Evolutionary conservation across 139 green algal species (phyloP).

Genomic region (Asterochloris erici): DNA sequence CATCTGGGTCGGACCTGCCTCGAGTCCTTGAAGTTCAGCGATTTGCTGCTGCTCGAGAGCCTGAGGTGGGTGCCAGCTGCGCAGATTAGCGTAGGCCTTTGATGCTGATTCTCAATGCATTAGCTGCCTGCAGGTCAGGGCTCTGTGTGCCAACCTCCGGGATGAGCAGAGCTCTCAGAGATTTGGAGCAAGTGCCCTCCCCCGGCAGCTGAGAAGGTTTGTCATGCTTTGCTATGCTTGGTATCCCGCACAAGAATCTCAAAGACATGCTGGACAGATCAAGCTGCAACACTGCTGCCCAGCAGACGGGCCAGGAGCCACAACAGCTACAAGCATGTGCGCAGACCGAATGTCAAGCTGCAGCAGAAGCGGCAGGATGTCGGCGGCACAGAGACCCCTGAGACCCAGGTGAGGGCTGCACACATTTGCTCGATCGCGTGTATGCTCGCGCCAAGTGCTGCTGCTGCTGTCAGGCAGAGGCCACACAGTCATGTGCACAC

Average conservation of each 20-base stretch:
- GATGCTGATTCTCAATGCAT: no score
- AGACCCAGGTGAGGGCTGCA: no score
- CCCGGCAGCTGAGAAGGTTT: not conserved
- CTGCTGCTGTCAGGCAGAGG: no score
- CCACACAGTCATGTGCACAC: no score
- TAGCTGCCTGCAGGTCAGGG: not conserved
- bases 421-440: no score
- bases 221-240: not conserved
- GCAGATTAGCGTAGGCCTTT: not conserved
- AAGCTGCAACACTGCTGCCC: not conserved
- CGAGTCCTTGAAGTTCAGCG: not conserved
- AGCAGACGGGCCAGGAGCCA: slow-evolving; percentile 37
- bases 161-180: not conserved
- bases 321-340: slow-evolving; percentile 33
- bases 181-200: not conserved
- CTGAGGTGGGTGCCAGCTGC: not conserved
- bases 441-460: no score
- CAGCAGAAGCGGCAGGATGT: not conserved
- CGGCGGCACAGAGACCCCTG: no score
- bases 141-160: not conserved
- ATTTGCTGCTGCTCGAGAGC: not conserved
- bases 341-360: slow-evolving; percentile 33
- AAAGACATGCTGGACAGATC: not conserved
- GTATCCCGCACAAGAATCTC: not conserved
- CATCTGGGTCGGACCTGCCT: not conserved